phyloP scores from a whole-genome alignment of 495 filamentous ascomycete genomes.

The Clohesyomyces aquaticus region DNA sequence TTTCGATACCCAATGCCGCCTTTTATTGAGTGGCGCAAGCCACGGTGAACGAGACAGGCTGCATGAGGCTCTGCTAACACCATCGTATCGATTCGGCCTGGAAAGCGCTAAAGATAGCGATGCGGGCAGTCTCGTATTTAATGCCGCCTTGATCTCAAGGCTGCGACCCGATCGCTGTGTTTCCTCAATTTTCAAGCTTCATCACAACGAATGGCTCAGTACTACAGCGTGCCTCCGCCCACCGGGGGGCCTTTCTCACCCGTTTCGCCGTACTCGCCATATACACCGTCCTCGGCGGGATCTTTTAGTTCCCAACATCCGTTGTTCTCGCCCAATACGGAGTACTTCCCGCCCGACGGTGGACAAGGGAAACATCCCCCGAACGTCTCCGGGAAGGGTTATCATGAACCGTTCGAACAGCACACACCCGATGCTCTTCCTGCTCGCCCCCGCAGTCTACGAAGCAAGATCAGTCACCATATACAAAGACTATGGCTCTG shows the following conservation, averaged over 20 bases:
- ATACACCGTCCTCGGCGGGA: background rate
- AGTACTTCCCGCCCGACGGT: background rate
- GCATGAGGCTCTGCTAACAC: background rate
- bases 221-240: conserved; percentile 7
- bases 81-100: background rate
- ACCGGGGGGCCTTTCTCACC: conserved; percentile 2
- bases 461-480: background rate
- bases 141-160: too few relatives aligned
- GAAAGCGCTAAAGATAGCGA: background rate
- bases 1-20: background rate
- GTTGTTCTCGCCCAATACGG: conserved; percentile 2
- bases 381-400: background rate
- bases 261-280: background rate
- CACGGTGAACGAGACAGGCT: background rate
- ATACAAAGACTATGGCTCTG: conserved; percentile 8
- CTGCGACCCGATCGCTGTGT: background rate
- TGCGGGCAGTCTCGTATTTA: background rate
- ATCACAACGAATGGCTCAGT: background rate
- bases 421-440: background rate
- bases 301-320: conserved; percentile 3
- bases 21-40: conserved; percentile 17
- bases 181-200: background rate
- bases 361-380: background rate
- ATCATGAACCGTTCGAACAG: conserved; percentile 12
- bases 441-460: background rate